Conservation (phyloP, 352 stramenopile genomes). For the Globisporangium emineosum region DNA sequence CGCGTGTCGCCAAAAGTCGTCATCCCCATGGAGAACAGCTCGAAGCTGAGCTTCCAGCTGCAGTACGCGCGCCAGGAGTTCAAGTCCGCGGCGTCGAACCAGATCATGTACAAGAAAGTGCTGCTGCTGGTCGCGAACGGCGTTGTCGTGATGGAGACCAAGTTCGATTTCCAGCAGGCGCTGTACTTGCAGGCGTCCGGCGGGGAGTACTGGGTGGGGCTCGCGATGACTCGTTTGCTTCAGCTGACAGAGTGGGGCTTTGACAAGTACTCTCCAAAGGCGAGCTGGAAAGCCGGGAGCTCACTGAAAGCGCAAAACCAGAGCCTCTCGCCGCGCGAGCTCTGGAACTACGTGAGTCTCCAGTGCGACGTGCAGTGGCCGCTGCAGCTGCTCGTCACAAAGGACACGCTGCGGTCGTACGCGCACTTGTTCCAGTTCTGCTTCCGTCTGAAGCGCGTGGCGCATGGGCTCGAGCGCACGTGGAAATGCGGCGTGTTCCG, state of each 20-base stretch:
- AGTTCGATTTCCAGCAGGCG: slow-evolving; percentile 45
- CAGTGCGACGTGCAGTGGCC: slow-evolving; percentile 57
- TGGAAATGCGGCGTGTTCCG: slow-evolving; percentile 55
- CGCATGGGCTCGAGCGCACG: slow-evolving; percentile 56
- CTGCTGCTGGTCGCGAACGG: slow-evolving; percentile 42
- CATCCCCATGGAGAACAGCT: slow-evolving; percentile 17
- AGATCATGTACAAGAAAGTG: slow-evolving; percentile 55
- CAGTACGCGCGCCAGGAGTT: slow-evolving; percentile 50
- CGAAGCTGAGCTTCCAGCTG: slow-evolving; percentile 32
- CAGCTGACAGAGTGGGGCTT: slow-evolving; percentile 44
- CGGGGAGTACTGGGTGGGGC: slow-evolving; percentile 52
- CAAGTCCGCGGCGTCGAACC: slow-evolving; percentile 16
- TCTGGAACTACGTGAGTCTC: slow-evolving; percentile 58
- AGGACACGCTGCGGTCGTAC: slow-evolving; percentile 54
- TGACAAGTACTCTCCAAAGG: slow-evolving; percentile 50
- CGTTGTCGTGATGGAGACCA: slow-evolving; percentile 39
- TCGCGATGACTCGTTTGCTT: slow-evolving; percentile 39
- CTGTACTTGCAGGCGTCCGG: slow-evolving; percentile 33
- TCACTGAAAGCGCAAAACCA: slow-evolving; percentile 36
- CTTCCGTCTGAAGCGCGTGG: slow-evolving; percentile 72
- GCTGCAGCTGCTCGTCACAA: slow-evolving; percentile 62
- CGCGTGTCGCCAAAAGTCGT: slow-evolving; percentile 28
- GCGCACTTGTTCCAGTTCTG: slow-evolving; percentile 76
- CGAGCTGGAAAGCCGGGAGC: slow-evolving; percentile 21
- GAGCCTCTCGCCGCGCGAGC: slow-evolving; percentile 38